phyloP scores from a whole-genome alignment of 495 filamentous ascomycete species.

The Aspergillus egyptiacus region DNA sequence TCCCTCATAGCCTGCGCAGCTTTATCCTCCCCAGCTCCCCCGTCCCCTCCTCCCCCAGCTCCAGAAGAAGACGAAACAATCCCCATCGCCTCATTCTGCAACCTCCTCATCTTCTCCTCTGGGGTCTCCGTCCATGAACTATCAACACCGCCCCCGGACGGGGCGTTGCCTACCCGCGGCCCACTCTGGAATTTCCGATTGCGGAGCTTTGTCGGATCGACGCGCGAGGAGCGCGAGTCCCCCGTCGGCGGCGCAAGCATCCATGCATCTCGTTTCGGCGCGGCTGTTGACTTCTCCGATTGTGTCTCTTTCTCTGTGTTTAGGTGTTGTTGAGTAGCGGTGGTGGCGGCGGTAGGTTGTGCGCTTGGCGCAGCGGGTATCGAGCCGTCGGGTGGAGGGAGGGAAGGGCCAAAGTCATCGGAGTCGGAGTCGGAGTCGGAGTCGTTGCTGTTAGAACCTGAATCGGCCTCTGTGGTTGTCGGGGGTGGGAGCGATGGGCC shows the following conservation, averaged over 20 bases:
- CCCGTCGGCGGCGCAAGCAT: conserved; percentile 81
- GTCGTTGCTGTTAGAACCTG: conserved; percentile 25
- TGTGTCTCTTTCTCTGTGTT: conserved; percentile 15
- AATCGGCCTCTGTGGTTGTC: conserved; percentile 20
- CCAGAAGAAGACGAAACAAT: conserved; percentile 29
- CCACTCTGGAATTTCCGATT: conserved; percentile 81
- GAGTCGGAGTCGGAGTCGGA: conserved; percentile 24
- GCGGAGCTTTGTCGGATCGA: conserved; percentile 79
- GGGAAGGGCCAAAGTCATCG: conserved; percentile 75
- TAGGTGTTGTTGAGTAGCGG: too few species aligned
- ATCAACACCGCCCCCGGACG: conserved; percentile 34
- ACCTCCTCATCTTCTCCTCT: conserved; percentile 72
- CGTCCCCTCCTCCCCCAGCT: not conserved
- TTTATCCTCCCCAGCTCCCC: conserved; percentile 21
- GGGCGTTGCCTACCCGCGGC: conserved; percentile 47
- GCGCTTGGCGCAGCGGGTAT: not conserved
- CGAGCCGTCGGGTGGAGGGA: conserved; percentile 51
- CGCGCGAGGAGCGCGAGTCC: conserved; percentile 48
- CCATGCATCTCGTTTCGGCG: conserved; percentile 72
- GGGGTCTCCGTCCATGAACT: conserved; percentile 89
- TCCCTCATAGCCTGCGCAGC: conserved; percentile 40
- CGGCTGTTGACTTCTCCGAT: not conserved
- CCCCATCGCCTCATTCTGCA: conserved; percentile 84
- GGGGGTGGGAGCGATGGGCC: conserved; percentile 29
- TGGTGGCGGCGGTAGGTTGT: conserved; percentile 9